Base-by-base conservation (phyloP, 768 basidiomycete genomes). In the Suillus alpinus region DNA sequence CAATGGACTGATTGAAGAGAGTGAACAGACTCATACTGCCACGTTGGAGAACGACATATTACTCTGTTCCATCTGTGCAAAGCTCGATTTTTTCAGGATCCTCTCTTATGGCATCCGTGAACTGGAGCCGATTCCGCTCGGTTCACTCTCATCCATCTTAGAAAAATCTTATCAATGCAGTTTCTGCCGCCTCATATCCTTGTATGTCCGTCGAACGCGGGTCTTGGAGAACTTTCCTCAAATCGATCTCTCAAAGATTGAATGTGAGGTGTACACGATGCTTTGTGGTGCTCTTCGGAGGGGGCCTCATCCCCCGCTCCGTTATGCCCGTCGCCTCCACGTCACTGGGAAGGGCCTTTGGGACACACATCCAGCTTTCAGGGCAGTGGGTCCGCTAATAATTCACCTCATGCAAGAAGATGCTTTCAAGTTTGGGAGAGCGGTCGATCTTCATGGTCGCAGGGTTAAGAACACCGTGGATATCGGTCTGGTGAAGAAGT, bases 331-430 rank as follows among this genome's bases (percentile, higher is more conserved):
- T 2, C 10, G 10, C 32, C 55, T 59, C 31, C 14, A 4, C 18
- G 18, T 39, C n/a, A 46, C 13, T 10, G 20, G 23, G 37, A n/a
- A 29, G 16, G 39, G 6, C 12, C 4, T 26, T 13, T 56, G n/a
- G 36, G 8, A 32, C 31, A 50, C 1, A 12, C 29, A 50, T 32
- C 49, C 49, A 0, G 32, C 23, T 57, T 56, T 53, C 12, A 18
- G 29, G 0, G 58, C 51, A 37, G 56, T 6, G 13, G 34, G 26
- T 16, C 13, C 20, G 6, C 20, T 41, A 26, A 16, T 9, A 0
- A 59, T 59, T 14, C 59, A 59, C 13, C 59, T 59, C 20, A 29
- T 59, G 40, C 18, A 58, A 29, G 59, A 59, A 34, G 59, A 59
- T 40, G 59, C 59, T 39, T 53, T 14, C 56, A 59, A 59, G 29